phyloP scores from a whole-genome alignment of 345 rosid species.

The Cardamine occulta region DNA sequence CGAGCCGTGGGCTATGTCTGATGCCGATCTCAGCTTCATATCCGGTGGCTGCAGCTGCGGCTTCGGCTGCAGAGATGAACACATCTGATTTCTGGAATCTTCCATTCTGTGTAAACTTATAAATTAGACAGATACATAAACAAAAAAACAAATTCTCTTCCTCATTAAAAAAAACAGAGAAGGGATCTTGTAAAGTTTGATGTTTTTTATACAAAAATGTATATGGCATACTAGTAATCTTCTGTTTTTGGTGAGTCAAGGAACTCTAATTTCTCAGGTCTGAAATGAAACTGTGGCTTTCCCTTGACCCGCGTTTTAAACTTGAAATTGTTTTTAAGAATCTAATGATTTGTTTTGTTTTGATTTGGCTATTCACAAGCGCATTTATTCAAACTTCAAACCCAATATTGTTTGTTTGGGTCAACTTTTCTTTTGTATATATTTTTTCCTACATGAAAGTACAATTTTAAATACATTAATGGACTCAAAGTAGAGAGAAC shows the following conservation, averaged over 20 bases:
- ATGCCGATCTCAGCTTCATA: slow-evolving; percentile 78
- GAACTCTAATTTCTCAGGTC: too few species aligned
- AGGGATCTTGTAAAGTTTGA: slow-evolving; percentile 20
- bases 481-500: background rate
- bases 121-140: slow-evolving; percentile 23
- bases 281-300: too few species aligned
- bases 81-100: slow-evolving; percentile 68
- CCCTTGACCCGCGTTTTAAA: too few species aligned
- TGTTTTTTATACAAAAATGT: slow-evolving; percentile 26
- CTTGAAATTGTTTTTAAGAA: too few species aligned
- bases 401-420: slow-evolving; percentile 5
- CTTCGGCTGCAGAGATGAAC: slow-evolving; percentile 56
- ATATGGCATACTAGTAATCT: too few species aligned
- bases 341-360: too few species aligned
- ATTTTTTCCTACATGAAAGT: background rate
- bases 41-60: slow-evolving; percentile 53
- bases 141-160: background rate
- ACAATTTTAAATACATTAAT: background rate
- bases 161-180: background rate
- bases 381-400: background rate
- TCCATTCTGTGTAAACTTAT: slow-evolving; percentile 31
- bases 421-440: background rate
- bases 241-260: too few species aligned
- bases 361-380: too few species aligned
- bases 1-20: slow-evolving; percentile 81